Percentiles rank a stretch among this genome's conserved stretches.
These are phyloP conservation scores for Herpotrichia juniperi DNA, from an alignment of 2,329 filamentous ascomycete species.

Conservation along the genomic window DNA sequence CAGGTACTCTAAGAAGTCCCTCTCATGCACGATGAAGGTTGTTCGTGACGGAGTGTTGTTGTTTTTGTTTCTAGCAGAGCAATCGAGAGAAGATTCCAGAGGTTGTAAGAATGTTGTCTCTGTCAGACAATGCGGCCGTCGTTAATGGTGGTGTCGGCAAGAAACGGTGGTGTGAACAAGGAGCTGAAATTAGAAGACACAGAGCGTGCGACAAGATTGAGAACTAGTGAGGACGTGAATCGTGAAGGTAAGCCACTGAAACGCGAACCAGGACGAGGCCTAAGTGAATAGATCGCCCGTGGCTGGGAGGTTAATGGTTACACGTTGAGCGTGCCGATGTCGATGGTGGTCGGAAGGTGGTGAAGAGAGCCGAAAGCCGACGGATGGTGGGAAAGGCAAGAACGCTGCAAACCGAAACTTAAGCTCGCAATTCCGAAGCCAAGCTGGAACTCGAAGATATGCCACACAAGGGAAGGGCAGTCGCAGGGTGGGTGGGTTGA, in stretches of 20 bases:
- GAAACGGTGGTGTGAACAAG: constrained; percentile 19
- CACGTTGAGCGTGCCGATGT: constrained; percentile 22
- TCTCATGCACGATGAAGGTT: constrained; percentile 44
- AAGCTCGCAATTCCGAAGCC: constrained; percentile 12
- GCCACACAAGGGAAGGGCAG: constrained; percentile 11
- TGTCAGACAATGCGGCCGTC: constrained; percentile 21
- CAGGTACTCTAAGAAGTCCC: constrained; percentile 37
- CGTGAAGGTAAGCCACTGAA: constrained; percentile 16
- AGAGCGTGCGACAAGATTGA: constrained; percentile 17
- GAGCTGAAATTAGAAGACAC: constrained; percentile 20
- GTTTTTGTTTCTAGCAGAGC: constrained; percentile 15
- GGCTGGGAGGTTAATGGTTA: constrained; percentile 17
- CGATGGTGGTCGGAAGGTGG: constrained; percentile 15
- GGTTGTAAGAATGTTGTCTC: constrained; percentile 31
- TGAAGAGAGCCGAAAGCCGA: constrained; percentile 11
- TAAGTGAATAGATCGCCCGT: constrained; percentile 50
- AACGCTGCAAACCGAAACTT: constrained; percentile 18
- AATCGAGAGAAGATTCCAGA: constrained; percentile 27
- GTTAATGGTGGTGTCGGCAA: constrained; percentile 1
- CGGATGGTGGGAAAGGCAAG: constrained; percentile 8
- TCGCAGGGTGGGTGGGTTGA: not conserved
- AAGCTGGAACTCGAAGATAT: constrained; percentile 20
- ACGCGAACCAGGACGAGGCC: constrained; percentile 40
- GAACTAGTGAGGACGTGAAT: constrained; percentile 12
- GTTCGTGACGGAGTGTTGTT: constrained; percentile 22